Conservation (phyloP, 495 filamentous ascomycete species). For the Rostrohypoxylon terebratum region DNA sequence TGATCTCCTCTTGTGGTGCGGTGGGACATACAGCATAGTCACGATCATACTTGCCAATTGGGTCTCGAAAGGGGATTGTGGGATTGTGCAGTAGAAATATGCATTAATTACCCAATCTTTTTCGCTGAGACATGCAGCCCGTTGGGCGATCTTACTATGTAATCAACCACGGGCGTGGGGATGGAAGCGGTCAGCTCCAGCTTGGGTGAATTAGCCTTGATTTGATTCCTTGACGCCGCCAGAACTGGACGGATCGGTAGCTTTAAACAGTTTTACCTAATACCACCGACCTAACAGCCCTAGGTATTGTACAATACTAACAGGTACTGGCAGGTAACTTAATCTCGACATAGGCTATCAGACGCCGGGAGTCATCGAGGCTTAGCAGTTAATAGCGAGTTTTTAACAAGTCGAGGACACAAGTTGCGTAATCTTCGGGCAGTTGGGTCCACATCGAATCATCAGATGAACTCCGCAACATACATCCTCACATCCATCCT, state of each 20-base stretch:
- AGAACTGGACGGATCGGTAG: slow-evolving; percentile 23
- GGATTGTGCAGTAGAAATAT: slow-evolving; percentile 38
- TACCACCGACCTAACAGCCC: neutral
- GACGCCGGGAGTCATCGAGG: slow-evolving; percentile 6
- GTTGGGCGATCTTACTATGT: slow-evolving; percentile 47
- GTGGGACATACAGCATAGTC: slow-evolving; percentile 35
- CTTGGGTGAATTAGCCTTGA: slow-evolving; percentile 19
- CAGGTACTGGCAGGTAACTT: too few species aligned
- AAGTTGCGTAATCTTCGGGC: slow-evolving; percentile 23
- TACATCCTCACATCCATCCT: neutral
- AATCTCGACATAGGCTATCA: slow-evolving; percentile 32
- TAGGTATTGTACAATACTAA: too few species aligned
- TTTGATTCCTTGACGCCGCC: slow-evolving; percentile 18
- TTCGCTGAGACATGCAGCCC: slow-evolving; percentile 41
- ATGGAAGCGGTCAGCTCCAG: slow-evolving; percentile 39
- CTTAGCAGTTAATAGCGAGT: neutral
- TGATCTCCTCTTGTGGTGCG: slow-evolving; percentile 29
- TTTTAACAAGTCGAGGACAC: slow-evolving; percentile 2
- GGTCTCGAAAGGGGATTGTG: slow-evolving; percentile 31
- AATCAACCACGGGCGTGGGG: slow-evolving; percentile 32
- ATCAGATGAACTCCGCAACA: slow-evolving; percentile 18
- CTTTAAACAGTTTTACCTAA: neutral
- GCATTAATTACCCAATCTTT: slow-evolving; percentile 41
- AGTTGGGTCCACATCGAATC: slow-evolving; percentile 26
- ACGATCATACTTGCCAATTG: slow-evolving; percentile 18